Conservation (phyloP, 2,329 filamentous ascomycete genomes). For the Geosmithia putterillii region DNA sequence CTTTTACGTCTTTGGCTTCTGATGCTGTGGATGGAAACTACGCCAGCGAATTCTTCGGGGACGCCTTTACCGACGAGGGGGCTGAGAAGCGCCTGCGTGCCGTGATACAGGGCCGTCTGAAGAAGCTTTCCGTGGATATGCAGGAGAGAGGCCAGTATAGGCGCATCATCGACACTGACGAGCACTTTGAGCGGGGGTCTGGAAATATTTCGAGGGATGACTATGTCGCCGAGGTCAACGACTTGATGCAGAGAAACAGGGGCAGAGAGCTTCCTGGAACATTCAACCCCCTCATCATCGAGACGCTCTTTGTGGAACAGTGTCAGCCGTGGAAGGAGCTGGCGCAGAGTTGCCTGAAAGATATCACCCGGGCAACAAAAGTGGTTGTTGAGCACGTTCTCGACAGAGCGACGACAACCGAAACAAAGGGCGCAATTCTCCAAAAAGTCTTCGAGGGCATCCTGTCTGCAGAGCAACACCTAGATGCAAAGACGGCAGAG, state of each 20-base stretch:
- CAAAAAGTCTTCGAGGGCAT: conserved; percentile 15
- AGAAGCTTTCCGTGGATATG: background rate
- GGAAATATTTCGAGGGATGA: conserved; percentile 3
- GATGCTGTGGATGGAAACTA: conserved; percentile 15
- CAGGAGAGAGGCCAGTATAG: background rate
- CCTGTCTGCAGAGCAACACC: conserved; percentile 11
- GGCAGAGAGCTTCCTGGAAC: conserved; percentile 44
- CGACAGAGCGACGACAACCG: conserved; percentile 20
- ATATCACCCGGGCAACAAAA: background rate
- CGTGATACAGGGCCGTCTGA: conserved; percentile 11
- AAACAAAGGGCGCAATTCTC: conserved; percentile 3
- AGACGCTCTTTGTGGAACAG: conserved; percentile 48
- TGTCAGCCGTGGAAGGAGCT: conserved; percentile 37
- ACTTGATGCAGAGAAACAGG: conserved; percentile 9
- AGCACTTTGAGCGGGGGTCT: conserved; percentile 7
- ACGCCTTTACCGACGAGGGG: conserved; percentile 5
- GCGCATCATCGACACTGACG: conserved; percentile 1
- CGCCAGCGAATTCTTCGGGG: conserved; percentile 11
- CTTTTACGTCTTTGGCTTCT: conserved; percentile 20
- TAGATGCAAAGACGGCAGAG: conserved; percentile 28
- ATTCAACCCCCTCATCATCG: conserved; percentile 47
- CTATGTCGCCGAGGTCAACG: conserved; percentile 1
- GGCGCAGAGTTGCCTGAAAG: conserved; percentile 18
- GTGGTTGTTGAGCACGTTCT: conserved; percentile 17
- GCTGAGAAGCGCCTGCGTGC: conserved; percentile 11